phyloP scores from a whole-genome alignment of 805 yeast genomes.

The Saturnispora silvae region DNA sequence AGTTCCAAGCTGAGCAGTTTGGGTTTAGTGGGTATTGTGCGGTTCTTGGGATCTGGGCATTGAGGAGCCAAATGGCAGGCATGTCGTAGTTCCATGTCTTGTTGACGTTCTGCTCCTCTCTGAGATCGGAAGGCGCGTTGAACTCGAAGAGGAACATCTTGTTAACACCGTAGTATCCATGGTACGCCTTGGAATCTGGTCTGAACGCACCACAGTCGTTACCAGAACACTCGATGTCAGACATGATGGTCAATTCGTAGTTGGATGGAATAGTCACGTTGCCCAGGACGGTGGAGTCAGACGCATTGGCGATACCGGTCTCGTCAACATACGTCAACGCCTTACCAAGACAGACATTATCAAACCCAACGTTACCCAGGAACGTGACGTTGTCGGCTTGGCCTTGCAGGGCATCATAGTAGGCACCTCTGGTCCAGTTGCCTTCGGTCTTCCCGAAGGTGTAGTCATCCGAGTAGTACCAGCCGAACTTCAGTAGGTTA shows the following conservation, averaged over 20 bases:
- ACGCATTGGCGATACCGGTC: slow-evolving; percentile 44
- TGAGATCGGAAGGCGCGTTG: slow-evolving; percentile 40
- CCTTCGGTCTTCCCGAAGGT: slow-evolving; percentile 29
- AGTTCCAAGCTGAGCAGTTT: slow-evolving; percentile 66
- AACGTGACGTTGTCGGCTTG: slow-evolving; percentile 58
- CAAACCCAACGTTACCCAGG: slow-evolving; percentile 50
- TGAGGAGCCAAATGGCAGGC: slow-evolving; percentile 71
- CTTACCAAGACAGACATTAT: slow-evolving; percentile 54
- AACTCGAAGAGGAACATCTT: slow-evolving; percentile 70
- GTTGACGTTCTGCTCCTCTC: slow-evolving; percentile 30
- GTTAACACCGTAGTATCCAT: slow-evolving; percentile 56
- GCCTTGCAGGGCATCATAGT: slow-evolving; percentile 39
- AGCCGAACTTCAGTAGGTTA: slow-evolving; percentile 48
- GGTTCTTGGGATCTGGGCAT: slow-evolving; percentile 62
- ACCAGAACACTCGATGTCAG: slow-evolving; percentile 50
- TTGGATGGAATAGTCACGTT: slow-evolving; percentile 42
- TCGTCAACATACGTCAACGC: slow-evolving; percentile 53
- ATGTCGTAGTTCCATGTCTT: slow-evolving; percentile 38
- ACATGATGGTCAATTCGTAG: slow-evolving; percentile 49
- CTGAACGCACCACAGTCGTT: slow-evolving; percentile 75
- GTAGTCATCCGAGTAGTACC: slow-evolving; percentile 39
- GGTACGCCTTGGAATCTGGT: slow-evolving; percentile 62
- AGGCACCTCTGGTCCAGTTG: slow-evolving; percentile 51
- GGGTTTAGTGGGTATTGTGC: slow-evolving; percentile 53
- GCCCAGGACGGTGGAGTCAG: slow-evolving; percentile 36